Percentiles rank a stretch among this genome's conserved stretches.
Evolutionary conservation across 805 yeast species (phyloP).

Genomic region (Candida dendrica): DNA sequence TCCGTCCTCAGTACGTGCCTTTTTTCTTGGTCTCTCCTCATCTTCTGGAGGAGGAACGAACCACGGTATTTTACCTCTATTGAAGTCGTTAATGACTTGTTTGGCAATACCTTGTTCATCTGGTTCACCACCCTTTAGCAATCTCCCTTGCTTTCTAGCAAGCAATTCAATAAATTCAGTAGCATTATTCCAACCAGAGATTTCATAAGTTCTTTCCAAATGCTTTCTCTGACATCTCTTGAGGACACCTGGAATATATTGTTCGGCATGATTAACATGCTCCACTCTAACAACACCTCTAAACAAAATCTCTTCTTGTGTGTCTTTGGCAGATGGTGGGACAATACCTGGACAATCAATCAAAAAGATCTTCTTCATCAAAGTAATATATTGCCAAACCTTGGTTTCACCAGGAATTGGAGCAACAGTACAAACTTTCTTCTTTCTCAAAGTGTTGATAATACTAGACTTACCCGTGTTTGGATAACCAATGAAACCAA

Average conservation of each 20-base stretch:
- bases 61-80: conserved; percentile 98
- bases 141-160: conserved; percentile 89
- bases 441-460: conserved; percentile 85
- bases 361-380: conserved; percentile 91
- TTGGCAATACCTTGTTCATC: conserved; percentile 92
- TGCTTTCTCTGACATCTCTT: conserved; percentile 82
- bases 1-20: conserved; percentile 19
- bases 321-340: conserved; percentile 86
- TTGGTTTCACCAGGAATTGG: conserved; percentile 99
- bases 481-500: conserved; percentile 96
- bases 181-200: conserved; percentile 78
- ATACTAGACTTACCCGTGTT: conserved; percentile 97
- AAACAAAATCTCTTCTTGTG: conserved; percentile 86
- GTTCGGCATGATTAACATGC: conserved; percentile 92
- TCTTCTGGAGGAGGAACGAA: conserved; percentile 89
- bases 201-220: conserved; percentile 90
- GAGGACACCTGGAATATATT: conserved; percentile 82
- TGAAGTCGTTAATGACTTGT: conserved; percentile 86
- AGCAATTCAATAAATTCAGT: conserved; percentile 82
- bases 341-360: conserved; percentile 99
- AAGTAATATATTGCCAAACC: conserved; percentile 97
- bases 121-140: conserved; percentile 95
- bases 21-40: conserved; percentile 32
- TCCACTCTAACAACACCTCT: conserved; percentile 99
- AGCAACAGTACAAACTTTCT: conserved; percentile 95